A percentile compares a stretch with the other conserved stretches of the same genome.
phyloP scores from a whole-genome alignment of 169 alveolate genomes.

The Ichthyophthirius multifiliis region DNA sequence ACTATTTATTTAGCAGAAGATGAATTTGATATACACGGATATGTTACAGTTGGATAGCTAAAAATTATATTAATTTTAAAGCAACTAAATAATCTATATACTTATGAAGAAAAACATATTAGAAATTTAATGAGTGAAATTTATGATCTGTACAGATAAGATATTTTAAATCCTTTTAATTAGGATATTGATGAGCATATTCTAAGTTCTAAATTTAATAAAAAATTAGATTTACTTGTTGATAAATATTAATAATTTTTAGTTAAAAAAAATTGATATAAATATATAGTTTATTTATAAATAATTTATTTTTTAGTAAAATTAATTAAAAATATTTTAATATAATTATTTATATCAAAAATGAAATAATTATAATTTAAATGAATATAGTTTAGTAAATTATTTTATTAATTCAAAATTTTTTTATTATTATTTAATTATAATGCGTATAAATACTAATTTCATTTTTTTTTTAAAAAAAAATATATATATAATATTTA shows the following conservation, averaged over 20 bases:
- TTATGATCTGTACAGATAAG: not conserved
- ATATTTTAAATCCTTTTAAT: not conserved
- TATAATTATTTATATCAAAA: no score
- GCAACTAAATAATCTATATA: not conserved
- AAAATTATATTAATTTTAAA: not conserved
- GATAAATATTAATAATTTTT: not conserved
- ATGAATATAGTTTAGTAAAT: no score
- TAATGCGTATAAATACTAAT: no score
- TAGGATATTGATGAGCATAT: not conserved
- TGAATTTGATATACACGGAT: constrained; percentile 7
- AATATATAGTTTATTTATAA: no score
- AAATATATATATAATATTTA: no score
- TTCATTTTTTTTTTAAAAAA: no score
- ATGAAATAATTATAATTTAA: no score
- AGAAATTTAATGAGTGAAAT: not conserved
- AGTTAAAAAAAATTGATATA: not conserved
- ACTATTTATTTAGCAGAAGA: not conserved
- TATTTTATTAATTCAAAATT: no score
- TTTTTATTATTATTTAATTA: no score
- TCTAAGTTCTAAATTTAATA: not conserved
- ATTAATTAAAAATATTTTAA: no score
- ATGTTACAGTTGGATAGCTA: not conserved
- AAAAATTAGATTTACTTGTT: not conserved
- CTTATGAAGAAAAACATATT: not conserved
- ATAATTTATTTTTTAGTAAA: no score